Percentiles rank a stretch among this genome's conserved stretches.
phyloP scores from a whole-genome alignment of 2,329 filamentous ascomycete genomes.

The Calonectria ilicicola region DNA sequence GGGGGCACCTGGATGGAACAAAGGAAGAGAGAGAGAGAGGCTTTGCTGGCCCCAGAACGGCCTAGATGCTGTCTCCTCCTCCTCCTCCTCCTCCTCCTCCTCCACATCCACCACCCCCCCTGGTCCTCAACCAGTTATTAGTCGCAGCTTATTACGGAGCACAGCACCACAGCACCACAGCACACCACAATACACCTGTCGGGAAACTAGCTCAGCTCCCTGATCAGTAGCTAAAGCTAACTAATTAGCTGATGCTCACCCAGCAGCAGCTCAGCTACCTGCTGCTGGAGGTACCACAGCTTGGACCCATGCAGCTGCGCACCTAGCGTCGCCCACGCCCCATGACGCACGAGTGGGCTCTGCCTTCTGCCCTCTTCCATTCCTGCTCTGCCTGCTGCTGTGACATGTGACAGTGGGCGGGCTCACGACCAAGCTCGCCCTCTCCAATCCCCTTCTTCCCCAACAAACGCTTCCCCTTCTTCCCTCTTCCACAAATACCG shows the following conservation, averaged over 20 bases:
- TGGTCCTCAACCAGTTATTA: no score
- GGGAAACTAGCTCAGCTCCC: neutral
- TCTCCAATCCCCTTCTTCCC: constrained; percentile 9
- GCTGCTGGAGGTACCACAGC: no score
- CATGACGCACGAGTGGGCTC: constrained; percentile 19
- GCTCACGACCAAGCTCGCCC: neutral
- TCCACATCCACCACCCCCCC: no score
- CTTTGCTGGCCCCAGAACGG: neutral
- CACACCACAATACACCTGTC: no score
- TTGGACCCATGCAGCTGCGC: neutral
- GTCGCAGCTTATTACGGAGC: neutral
- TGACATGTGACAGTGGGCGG: constrained; percentile 28
- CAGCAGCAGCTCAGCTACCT: no score
- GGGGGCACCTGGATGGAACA: neutral
- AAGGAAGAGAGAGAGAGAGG: no score
- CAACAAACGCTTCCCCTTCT: constrained; percentile 17
- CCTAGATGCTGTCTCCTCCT: neutral
- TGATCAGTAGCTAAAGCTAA: neutral
- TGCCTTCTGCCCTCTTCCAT: constrained; percentile 13
- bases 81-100: no score
- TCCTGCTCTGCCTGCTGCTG: neutral
- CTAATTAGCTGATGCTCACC: no score
- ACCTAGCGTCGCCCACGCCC: neutral
- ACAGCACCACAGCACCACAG: no score
- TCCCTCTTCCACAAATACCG: neutral